Evolutionary conservation across 129 eudicot genomes (phyloP), one percentile per base, ranked within the genome.

Genomic region (Calendula officinalis): DNA sequence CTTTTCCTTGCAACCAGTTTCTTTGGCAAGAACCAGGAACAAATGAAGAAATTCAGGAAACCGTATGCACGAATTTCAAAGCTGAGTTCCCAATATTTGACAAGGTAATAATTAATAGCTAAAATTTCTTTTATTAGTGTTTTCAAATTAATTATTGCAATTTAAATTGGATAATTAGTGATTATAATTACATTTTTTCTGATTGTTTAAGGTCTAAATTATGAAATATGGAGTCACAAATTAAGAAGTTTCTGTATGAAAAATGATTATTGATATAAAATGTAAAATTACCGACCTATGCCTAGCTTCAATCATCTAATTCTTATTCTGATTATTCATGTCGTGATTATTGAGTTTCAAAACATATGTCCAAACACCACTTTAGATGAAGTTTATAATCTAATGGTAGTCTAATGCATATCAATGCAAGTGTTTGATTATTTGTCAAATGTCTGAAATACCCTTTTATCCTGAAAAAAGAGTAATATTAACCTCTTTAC

Each of bases 11-110:
- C 83, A 90, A 90, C 70, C 97, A 90, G 60, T 90, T 90, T 72
- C 88, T 75, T 57, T 76, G 82, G 80, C 97, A 90, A 83, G 97
- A 90, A 67, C 95, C 97, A 14, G 97, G 97, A 77, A 90, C 84
- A 55, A 89, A 79, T 75, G 97, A 89, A 56, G 95, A 86, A 70
- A 89, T 89, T 70, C 77, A 81, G 66, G 84, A 86, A 62, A 61
- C 86, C 3, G 97, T 79, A 5, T 90, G 95, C 86, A 83, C 88
- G 5, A 81, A 67, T 39, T 83, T 83, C 72, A 90, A 90, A 82
- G 97, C 89, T 11, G 97, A 90, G 75, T 90, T 90, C 71, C 97
- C 89, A 5, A 71, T 90, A 55, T 90, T 90, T 77, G 91, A 90
- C 8, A 90, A 90, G 97, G 97, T 90, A 72, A 60, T 41, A 53